Base-by-base conservation (phyloP, 163 green algal genomes). In the Smithsoniella earleae region DNA sequence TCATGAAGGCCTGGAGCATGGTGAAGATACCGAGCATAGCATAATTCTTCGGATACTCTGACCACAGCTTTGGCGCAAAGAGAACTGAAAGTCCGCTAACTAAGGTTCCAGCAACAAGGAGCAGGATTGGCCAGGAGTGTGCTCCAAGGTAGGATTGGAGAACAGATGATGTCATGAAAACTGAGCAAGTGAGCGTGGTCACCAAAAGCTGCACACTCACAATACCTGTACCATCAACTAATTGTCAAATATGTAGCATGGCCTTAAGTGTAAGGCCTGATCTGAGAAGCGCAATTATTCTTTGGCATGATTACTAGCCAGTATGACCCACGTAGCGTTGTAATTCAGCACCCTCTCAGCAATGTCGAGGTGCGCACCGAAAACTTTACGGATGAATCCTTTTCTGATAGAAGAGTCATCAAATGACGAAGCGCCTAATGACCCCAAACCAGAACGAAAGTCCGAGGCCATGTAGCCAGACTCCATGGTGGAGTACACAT, bases 171-270 rank as follows among this genome's bases (percentile, higher is more conserved):
- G 33, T 64, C 49, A 64, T 64, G 49, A 64, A 64, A 25, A 64
- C 6, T 64, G 49, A 25, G 33, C 49, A 64, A 10, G 13, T 64
- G 49, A 18, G 8, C 6, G 49, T 64, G 49, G 49, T 64, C 31
- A 27, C 49, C 31, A 64, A 10, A 25, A 64, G 13, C 49, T 64
- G 49, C 13, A 13, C 49, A 27, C 49, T 64, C 49, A 64, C 25
- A 36, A 64, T 64, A 25, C 49, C 49, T 64, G 49, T 27, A 64
- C n/a, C n/a, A n/a, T n/a, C n/a, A n/a, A n/a, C n/a, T n/a, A n/a
- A n/a, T n/a, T n/a, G n/a, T n/a, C n/a, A n/a, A n/a, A n/a, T n/a
- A n/a, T n/a, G n/a, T n/a, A n/a, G n/a, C n/a, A n/a, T n/a, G n/a
- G n/a, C n/a, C n/a, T n/a, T n/a, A n/a, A n/a, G n/a, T n/a, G n/a